Percentiles rank a stretch among this genome's conserved stretches.
Evolutionary conservation across 2,329 filamentous ascomycete species (phyloP).

Genomic region (Colletotrichum aenigma): DNA sequence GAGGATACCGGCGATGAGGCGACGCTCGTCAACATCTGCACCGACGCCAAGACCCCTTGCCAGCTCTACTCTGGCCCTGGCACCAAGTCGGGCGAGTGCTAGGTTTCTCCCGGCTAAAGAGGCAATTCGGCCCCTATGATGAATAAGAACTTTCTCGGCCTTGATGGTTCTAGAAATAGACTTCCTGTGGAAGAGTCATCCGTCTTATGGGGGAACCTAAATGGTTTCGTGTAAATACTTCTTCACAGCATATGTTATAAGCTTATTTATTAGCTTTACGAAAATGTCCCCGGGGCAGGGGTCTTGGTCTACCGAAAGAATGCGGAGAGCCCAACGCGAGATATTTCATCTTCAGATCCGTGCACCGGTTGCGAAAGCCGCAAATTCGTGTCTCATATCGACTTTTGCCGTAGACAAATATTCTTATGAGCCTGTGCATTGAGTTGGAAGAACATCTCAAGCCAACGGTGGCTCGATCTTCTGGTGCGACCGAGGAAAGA

Average conservation of each 20-base stretch:
- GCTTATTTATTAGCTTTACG: not conserved
- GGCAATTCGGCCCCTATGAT: not conserved
- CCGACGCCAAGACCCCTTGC: conserved; percentile 27
- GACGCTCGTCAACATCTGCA: conserved; percentile 28
- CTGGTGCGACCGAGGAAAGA: not conserved
- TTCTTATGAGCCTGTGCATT: not conserved
- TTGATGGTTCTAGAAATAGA: not conserved
- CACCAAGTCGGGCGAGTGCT: conserved; percentile 23
- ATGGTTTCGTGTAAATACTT: conserved; percentile 7
- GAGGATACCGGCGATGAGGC: conserved; percentile 40
- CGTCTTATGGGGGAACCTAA: not conserved
- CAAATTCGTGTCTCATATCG: not conserved
- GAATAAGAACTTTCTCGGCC: not conserved
- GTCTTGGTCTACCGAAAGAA: not conserved
- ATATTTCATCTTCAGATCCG: not conserved
- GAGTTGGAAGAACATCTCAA: not conserved
- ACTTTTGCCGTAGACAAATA: too few relatives aligned
- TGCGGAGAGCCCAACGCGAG: not conserved
- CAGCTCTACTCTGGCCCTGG: conserved; percentile 33
- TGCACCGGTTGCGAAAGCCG: not conserved
- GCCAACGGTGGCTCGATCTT: not conserved
- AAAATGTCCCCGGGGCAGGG: not conserved
- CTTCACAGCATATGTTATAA: not conserved
- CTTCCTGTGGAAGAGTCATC: too few relatives aligned
- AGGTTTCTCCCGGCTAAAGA: not conserved